phyloP scores from a whole-genome alignment of 306 rosid species.

The Trifolium repens region DNA sequence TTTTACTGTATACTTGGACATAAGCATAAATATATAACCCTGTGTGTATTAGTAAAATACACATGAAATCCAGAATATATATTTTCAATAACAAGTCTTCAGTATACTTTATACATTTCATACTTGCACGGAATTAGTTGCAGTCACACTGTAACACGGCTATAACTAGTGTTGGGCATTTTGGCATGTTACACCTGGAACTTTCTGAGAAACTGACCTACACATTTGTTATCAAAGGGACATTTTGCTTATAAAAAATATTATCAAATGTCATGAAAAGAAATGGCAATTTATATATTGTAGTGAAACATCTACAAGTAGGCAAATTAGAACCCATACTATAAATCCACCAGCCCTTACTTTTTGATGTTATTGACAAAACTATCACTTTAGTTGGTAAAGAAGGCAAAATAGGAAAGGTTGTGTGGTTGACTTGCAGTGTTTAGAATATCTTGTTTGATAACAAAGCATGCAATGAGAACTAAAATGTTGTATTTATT shows the following conservation, averaged over 20 bases:
- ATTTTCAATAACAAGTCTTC: neutral
- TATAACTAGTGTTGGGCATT: constrained; percentile 1
- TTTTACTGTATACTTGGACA: constrained; percentile 1
- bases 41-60: constrained; percentile 5
- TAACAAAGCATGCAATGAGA: neutral
- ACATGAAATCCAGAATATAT: constrained; percentile 5
- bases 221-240: neutral
- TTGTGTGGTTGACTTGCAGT: neutral
- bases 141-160: constrained; percentile 3
- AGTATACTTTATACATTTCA: neutral
- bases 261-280: constrained; percentile 2
- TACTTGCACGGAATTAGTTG: neutral
- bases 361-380: neutral
- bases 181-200: constrained; percentile 1
- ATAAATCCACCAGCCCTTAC: neutral
- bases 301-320: constrained; percentile 13
- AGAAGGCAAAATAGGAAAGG: neutral
- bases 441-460: neutral
- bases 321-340: neutral
- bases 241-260: neutral
- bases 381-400: neutral
- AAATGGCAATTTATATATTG: neutral
- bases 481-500: neutral
- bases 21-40: neutral
- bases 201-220: neutral